phyloP scores from a whole-genome alignment of 1,284 basidiomycete genomes.

The Marasmius tenuissimus region DNA sequence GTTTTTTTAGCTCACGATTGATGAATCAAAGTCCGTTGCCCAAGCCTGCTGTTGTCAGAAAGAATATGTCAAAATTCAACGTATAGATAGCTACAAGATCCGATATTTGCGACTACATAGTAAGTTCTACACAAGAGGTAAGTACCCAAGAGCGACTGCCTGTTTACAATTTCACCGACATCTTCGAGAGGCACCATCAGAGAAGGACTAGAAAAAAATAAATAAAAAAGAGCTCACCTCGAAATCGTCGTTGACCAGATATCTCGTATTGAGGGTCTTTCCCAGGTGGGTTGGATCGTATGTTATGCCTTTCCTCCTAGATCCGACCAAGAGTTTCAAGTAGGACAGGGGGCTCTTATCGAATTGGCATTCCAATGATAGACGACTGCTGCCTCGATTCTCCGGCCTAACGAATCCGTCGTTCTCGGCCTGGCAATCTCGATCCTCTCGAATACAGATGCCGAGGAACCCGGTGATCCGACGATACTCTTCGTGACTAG shows the following conservation, averaged over 20 bases:
- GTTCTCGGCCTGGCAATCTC: conserved; percentile 13
- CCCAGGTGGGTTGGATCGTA: conserved; percentile 43
- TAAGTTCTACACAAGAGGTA: no score
- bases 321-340: conserved; percentile 31
- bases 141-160: no score
- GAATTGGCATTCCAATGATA: conserved; percentile 25
- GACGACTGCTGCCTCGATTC: conserved; percentile 15
- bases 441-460: conserved; percentile 24
- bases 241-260: conserved; percentile 16
- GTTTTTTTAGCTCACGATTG: no score
- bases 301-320: conserved; percentile 40
- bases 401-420: conserved; percentile 34
- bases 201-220: no score
- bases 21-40: no score
- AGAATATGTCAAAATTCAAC: no score
- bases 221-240: background rate
- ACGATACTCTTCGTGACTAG: conserved; percentile 30
- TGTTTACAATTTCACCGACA: no score
- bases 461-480: conserved; percentile 36
- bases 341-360: conserved; percentile 28
- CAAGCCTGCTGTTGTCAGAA: no score
- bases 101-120: no score
- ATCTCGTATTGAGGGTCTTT: conserved; percentile 33
- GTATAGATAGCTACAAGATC: no score
- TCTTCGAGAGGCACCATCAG: no score